Base-by-base conservation (phyloP, 2,329 filamentous ascomycete species). In the Neonectria coccinea region DNA sequence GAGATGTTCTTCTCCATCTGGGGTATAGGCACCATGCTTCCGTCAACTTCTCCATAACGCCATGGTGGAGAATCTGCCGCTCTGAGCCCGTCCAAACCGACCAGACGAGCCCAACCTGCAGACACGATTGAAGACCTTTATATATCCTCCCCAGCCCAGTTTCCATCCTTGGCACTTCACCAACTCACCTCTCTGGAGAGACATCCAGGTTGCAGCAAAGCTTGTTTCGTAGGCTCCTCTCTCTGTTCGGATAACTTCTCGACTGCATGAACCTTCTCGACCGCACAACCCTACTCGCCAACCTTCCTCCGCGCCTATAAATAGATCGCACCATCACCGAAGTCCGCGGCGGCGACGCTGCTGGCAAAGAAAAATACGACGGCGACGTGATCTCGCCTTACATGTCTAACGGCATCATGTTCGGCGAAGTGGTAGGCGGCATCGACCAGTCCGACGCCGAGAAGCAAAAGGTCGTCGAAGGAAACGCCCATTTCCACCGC, bases 401-500 rank as follows among this genome's bases (percentile, higher is more conserved):
- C 22, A 18, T 51, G n/a, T 51, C 29, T 10, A 33, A 51, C 29
- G 31, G 29, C 48, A 20, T 51, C 22, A 27, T 33, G 48, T 12
- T 33, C 48, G 11, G 48, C 48, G 48, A 51, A 18, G 27, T 51
- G 9, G 14, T 14, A 4, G 18, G 33, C n/a, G n/a, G 6, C 20
- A 51, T 12, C 48, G n/a, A 27, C 10, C 47, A 27, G 27, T 33
- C 48, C n/a, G 48, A 51, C 14, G 48, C 29, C 3, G 48, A 51
- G 22, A 51, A 51, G 29, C 48, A 51, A n/a, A 51, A 51, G 22
- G 18, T 33, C 27, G 18, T 33, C 16, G 10, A 51, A 16, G 48
- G 48, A 18, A 31, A 51, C 5, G 29, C 48, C n/a, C 48, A 51
- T 18, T 51, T 51, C n/a, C 48, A 51, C 48, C 48, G 48, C 29